Conservation (phyloP, 139 green algal genomes). For the Haematococcus lacustris region DNA sequence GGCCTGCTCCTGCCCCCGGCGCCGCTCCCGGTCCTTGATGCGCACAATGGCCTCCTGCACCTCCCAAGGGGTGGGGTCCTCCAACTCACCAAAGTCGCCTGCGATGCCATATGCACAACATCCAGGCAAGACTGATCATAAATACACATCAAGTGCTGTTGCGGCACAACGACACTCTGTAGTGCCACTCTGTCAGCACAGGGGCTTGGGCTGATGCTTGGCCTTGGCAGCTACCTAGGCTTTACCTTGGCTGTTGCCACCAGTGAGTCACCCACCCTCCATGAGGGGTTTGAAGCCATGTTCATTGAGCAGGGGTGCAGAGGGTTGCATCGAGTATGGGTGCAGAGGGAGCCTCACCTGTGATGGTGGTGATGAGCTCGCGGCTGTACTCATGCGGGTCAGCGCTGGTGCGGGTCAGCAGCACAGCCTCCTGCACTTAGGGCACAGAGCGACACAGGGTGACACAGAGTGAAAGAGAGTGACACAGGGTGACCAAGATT, state of each 20-base stretch:
- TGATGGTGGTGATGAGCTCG: conserved; percentile 13
- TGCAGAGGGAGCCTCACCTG: conserved; percentile 28
- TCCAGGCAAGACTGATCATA: background rate
- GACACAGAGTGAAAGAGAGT: background rate
- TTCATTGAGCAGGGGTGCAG: too few relatives aligned
- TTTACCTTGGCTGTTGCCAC: too few relatives aligned
- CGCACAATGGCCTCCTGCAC: conserved; percentile 33
- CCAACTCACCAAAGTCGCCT: conserved; percentile 23
- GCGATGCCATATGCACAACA: background rate
- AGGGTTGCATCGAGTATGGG: too few relatives aligned
- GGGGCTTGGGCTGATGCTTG: too few relatives aligned
- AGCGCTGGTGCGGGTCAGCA: conserved; percentile 25
- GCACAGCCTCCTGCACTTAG: conserved; percentile 40
- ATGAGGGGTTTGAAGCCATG: too few relatives aligned
- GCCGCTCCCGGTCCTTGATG: conserved; percentile 36
- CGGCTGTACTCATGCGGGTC: conserved; percentile 42
- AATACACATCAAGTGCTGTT: too few relatives aligned
- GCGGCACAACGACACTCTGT: too few relatives aligned
- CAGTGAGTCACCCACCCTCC: too few relatives aligned
- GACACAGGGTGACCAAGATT: too few relatives aligned
- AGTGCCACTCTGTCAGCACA: too few relatives aligned
- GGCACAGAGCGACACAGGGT: background rate
- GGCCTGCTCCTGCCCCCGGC: conserved; percentile 33
- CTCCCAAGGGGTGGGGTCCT: conserved; percentile 57
- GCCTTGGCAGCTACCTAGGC: too few relatives aligned